A percentile compares a stretch with the other conserved stretches of the same genome.
Evolutionary conservation across 176 grass and related monocot species (phyloP).

Genomic region (Raddia distichophylla): DNA sequence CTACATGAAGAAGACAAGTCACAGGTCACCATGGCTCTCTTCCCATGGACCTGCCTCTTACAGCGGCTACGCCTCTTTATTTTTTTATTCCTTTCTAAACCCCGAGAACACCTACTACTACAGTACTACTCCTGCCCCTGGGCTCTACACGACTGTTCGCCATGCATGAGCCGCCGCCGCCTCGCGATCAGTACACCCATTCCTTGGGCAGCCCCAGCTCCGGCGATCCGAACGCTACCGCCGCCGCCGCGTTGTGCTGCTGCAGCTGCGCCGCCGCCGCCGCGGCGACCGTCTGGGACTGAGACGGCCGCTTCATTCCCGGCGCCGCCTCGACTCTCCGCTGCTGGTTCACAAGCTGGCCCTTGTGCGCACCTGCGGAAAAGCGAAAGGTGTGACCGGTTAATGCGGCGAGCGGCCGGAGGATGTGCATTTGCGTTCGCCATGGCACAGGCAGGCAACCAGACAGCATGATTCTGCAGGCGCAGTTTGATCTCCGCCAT

Average conservation of each 20-base stretch:
- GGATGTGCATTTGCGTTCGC: too few relatives aligned
- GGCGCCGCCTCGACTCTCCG: not conserved
- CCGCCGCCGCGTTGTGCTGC: not conserved
- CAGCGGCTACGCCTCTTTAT: not conserved
- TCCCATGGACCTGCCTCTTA: too few relatives aligned
- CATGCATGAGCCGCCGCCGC: not conserved
- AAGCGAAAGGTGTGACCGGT: not conserved
- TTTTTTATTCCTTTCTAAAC: not conserved
- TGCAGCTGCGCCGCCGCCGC: not conserved
- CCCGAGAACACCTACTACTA: too few relatives aligned
- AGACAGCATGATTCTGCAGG: not conserved
- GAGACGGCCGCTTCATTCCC: not conserved
- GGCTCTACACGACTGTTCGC: not conserved
- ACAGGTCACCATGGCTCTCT: too few relatives aligned
- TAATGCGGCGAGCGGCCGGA: not conserved
- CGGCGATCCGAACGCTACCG: not conserved
- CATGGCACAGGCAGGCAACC: not conserved
- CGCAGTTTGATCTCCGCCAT: too few relatives aligned
- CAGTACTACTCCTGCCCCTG: too few relatives aligned
- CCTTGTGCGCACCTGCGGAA: not conserved
- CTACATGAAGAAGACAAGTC: not conserved
- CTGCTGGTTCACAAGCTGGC: not conserved
- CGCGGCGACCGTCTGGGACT: not conserved
- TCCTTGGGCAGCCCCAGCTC: conserved; percentile 53
- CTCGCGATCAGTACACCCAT: conserved; percentile 53